Conservation (phyloP, 768 basidiomycete genomes). For the Termitomyces sp. region DNA sequence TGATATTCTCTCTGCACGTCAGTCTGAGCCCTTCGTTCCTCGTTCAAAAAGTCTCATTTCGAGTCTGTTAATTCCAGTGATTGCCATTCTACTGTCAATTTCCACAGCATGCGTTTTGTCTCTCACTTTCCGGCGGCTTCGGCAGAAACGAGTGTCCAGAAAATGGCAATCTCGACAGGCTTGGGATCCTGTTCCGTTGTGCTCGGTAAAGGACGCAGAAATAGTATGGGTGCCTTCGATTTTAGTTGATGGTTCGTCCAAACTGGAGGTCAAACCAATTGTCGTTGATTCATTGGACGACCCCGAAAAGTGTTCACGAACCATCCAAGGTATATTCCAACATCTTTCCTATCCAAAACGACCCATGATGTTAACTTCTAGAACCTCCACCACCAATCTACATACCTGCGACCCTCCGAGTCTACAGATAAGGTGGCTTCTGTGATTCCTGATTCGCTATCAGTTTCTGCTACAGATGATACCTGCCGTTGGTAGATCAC, state of each 20-base stretch:
- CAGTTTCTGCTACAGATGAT: background rate
- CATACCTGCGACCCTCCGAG: background rate
- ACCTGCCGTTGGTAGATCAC: background rate
- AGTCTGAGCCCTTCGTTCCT: background rate
- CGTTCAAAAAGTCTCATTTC: background rate
- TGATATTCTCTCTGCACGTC: conserved; percentile 7
- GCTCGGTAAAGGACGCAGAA: conserved; percentile 4
- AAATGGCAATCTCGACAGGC: conserved; percentile 9
- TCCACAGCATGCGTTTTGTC: conserved; percentile 10
- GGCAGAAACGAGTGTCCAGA: background rate
- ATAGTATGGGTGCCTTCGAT: background rate
- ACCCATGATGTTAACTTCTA: background rate
- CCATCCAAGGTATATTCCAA: background rate
- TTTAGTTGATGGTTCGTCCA: background rate
- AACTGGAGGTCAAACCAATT: background rate
- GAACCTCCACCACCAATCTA: background rate
- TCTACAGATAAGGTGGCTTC: background rate
- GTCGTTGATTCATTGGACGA: background rate
- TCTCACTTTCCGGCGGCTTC: conserved; percentile 9
- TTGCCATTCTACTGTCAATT: conserved; percentile 13
- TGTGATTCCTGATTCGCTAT: background rate
- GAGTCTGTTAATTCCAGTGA: conserved; percentile 7
- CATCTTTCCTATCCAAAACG: background rate
- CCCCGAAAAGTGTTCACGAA: conserved; percentile 1
- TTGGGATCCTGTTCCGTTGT: conserved; percentile 9